A percentile compares a stretch with the other conserved stretches of the same genome.
phyloP scores from a whole-genome alignment of 148 eudicot genomes.

The Chenopodium suecicum region DNA sequence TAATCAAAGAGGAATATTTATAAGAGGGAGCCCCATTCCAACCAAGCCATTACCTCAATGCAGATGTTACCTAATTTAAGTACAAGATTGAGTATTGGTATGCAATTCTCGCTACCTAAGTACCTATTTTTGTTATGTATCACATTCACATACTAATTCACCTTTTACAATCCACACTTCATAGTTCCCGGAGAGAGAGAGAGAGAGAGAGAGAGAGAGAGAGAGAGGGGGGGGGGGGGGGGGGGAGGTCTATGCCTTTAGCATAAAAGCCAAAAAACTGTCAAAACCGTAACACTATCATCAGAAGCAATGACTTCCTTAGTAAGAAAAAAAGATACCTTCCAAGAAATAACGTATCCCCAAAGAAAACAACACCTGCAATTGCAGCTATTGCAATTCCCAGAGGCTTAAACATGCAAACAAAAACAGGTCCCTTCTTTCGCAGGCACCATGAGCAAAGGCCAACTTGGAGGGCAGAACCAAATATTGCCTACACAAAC shows the following conservation, averaged over 20 bases:
- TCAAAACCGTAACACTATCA: neutral
- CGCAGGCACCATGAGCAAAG: conserved; percentile 68
- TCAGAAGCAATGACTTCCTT: neutral
- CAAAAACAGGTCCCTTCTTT: conserved; percentile 82
- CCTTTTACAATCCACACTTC: too few species aligned
- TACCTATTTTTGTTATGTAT: too few species aligned
- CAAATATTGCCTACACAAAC: conserved; percentile 62
- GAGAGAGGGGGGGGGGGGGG: too few species aligned
- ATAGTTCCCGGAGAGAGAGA: too few species aligned
- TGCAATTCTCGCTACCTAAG: too few species aligned
- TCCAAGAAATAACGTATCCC: conserved; percentile 72
- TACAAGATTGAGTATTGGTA: too few species aligned
- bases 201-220: too few species aligned
- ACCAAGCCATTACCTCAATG: neutral
- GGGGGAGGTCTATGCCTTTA: too few species aligned
- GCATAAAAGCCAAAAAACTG: neutral
- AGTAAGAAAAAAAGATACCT: conserved; percentile 38
- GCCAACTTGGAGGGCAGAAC: conserved; percentile 71
- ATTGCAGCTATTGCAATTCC: conserved; percentile 67
- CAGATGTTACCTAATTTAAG: too few species aligned
- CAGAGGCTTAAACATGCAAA: conserved; percentile 75
- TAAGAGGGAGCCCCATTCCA: neutral
- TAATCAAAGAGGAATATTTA: neutral
- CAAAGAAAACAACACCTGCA: conserved; percentile 51
- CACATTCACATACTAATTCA: too few species aligned